Evolutionary conservation across 2,329 filamentous ascomycete species (phyloP), one percentile per base, ranked within the genome.

Genomic region (Fusarium clavum): DNA sequence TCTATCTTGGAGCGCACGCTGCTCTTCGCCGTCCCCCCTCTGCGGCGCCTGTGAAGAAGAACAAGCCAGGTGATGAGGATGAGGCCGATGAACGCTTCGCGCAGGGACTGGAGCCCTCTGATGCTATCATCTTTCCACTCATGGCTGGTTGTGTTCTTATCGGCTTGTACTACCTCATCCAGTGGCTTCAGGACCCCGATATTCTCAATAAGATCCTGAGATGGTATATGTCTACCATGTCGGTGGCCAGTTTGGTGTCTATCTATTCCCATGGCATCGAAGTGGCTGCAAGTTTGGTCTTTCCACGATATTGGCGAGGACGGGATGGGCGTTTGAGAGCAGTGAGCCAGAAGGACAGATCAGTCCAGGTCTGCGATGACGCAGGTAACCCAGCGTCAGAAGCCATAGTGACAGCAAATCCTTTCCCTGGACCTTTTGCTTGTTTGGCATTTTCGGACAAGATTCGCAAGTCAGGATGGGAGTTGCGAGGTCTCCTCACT

Each of bases 51-150:
- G 77, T 83, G 14, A 88, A 87, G 75, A 83, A 82, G 58, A 81
- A 82, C 53, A 79, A 81, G 71, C 73, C 77, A 11, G 76, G 79
- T 41, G 81, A 81, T 8, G 83, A 85, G 44, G 77, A 80, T 2
- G 80, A 84, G 1, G 84, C 88, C 13, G 85, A 86, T 20, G 83
- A 89, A 22, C 82, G 86, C 13, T 83, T 79, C 48, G 62, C 78
- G 4, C 88, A 71, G 82, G 88, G 65, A 76, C 86, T 90, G 11
- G 79, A 81, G 60, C 90, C 92, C 3, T 90, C 88, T 0, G 95
- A 98, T 79, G 95, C 94, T 49, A 88, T 98, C 71, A 79, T 97
- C 74, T 92, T 98, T 69, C 96, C 95, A 3, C 73, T 98, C 32
- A 83, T 94, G 57, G 94, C 94, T 8, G 93, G 90, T 3, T 76